A percentile compares a stretch with the other conserved stretches of the same genome.
Conservation (phyloP, 495 filamentous ascomycete species). For the Penicillium alfredii region DNA sequence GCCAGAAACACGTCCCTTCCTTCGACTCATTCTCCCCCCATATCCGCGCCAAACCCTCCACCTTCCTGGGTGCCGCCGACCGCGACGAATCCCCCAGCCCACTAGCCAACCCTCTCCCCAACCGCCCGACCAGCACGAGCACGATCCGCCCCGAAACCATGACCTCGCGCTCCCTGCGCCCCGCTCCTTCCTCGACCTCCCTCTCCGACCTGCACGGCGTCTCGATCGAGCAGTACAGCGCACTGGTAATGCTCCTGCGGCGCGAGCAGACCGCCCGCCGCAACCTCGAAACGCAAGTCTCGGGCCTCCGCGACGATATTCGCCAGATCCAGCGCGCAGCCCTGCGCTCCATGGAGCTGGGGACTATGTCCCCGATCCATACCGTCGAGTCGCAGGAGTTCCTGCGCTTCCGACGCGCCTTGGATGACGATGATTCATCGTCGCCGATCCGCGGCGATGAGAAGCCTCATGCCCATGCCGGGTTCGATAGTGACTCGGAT, state of each 20-base stretch:
- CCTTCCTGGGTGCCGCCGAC: slow-evolving; percentile 9
- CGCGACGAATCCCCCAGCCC: slow-evolving; percentile 24
- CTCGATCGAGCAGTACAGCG: slow-evolving; percentile 53
- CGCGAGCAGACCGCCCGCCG: slow-evolving; percentile 51
- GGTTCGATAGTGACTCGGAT: slow-evolving; percentile 16
- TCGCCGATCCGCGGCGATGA: slow-evolving; percentile 11
- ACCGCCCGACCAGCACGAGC: slow-evolving; percentile 35
- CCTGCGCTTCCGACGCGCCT: slow-evolving; percentile 22
- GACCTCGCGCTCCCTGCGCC: slow-evolving; percentile 24
- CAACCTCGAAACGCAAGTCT: slow-evolving; percentile 48
- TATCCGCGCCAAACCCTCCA: slow-evolving; percentile 20
- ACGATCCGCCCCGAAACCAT: slow-evolving; percentile 35
- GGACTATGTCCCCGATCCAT: slow-evolving; percentile 35
- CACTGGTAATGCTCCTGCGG: slow-evolving; percentile 48
- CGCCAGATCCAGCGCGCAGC: slow-evolving; percentile 33
- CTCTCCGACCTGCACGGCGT: slow-evolving; percentile 33
- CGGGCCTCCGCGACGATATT: slow-evolving; percentile 47
- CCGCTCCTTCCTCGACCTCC: slow-evolving; percentile 29
- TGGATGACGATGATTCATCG: slow-evolving; percentile 17
- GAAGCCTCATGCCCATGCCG: slow-evolving; percentile 2
- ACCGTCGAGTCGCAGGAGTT: slow-evolving; percentile 33
- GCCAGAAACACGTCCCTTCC: slow-evolving; percentile 13
- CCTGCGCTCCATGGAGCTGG: slow-evolving; percentile 27
- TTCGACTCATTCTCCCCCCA: slow-evolving; percentile 10
- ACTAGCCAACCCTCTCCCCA: slow-evolving; percentile 5